A percentile compares a stretch with the other conserved stretches of the same genome.
Evolutionary conservation across 768 basidiomycete species (phyloP).

Genomic region (Lactifluus subvellereus): DNA sequence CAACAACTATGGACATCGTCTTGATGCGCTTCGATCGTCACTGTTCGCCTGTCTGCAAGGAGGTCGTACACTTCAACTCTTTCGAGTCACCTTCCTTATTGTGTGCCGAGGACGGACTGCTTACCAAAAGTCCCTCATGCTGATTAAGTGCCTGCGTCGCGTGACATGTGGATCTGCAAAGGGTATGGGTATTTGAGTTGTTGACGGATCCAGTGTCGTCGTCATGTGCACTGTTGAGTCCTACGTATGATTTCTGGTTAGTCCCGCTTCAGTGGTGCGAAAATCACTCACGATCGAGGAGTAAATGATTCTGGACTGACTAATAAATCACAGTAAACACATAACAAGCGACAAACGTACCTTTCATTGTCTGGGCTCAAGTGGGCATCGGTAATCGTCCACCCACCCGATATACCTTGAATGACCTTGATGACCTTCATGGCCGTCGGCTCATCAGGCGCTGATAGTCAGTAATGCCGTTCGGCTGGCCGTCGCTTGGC

Average conservation of each 20-base stretch:
- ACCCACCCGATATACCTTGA: constrained; percentile 67
- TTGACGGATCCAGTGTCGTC: constrained; percentile 56
- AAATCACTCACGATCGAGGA: constrained; percentile 65
- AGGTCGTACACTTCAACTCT: constrained; percentile 77
- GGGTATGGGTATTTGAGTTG: constrained; percentile 56
- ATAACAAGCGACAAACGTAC: constrained; percentile 32
- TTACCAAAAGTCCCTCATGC: constrained; percentile 53
- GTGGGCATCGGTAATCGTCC: constrained; percentile 96
- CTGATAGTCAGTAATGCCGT: constrained; percentile 25
- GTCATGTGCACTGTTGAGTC: constrained; percentile 71
- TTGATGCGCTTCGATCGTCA: constrained; percentile 80
- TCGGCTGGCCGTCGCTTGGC: constrained; percentile 8
- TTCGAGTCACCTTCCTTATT: not conserved
- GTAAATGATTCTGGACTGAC: constrained; percentile 71
- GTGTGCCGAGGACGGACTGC: not conserved
- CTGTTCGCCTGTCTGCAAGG: constrained; percentile 65
- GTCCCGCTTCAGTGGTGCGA: not conserved
- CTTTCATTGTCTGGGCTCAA: constrained; percentile 85
- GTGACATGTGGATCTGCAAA: constrained; percentile 31
- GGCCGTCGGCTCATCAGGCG: constrained; percentile 43
- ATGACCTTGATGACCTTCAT: constrained; percentile 58
- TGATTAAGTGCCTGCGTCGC: constrained; percentile 28
- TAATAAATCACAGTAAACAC: constrained; percentile 6
- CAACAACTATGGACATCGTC: constrained; percentile 95
- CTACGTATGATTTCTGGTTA: constrained; percentile 35